These are phyloP conservation scores for Penicillium pulvis DNA, from an alignment of 495 filamentous ascomycete genomes.

Conservation along the genomic window DNA sequence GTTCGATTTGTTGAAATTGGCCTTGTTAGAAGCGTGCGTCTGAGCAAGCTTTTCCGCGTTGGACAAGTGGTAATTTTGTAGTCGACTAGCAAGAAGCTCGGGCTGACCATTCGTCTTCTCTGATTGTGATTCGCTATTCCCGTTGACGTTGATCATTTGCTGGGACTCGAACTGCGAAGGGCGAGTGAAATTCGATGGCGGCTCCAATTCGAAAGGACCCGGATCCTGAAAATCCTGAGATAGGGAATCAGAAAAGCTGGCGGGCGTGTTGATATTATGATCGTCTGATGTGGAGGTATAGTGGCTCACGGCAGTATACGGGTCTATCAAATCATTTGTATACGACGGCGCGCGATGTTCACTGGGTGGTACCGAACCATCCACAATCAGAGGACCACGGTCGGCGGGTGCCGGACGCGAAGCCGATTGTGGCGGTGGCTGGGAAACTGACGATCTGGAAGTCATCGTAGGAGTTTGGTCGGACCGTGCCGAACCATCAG, in stretches of 20 bases:
- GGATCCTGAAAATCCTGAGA: constrained; percentile 45
- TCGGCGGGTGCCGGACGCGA: constrained; percentile 31
- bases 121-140: constrained; percentile 15
- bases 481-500: constrained; percentile 28
- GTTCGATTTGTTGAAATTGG: constrained; percentile 24
- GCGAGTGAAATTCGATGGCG: constrained; percentile 27
- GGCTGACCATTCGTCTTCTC: constrained; percentile 26
- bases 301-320: constrained; percentile 34
- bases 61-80: constrained; percentile 44
- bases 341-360: constrained; percentile 30
- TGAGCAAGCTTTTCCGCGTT: constrained; percentile 39
- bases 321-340: constrained; percentile 33
- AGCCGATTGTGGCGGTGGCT: constrained; percentile 24
- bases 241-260: constrained; percentile 45
- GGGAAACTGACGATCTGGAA: constrained; percentile 19
- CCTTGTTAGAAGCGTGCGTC: constrained; percentile 23
- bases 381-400: constrained; percentile 47
- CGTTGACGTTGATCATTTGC: constrained; percentile 20
- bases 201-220: constrained; percentile 42
- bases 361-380: constrained; percentile 46
- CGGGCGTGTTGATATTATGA: constrained; percentile 42
- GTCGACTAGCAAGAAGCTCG: constrained; percentile 39
- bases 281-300: constrained; percentile 47
- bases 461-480: constrained; percentile 24
- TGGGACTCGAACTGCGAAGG: constrained; percentile 30